Conservation (phyloP, 2,329 filamentous ascomycete species). For the Neopestalotiopsis clavispora region DNA sequence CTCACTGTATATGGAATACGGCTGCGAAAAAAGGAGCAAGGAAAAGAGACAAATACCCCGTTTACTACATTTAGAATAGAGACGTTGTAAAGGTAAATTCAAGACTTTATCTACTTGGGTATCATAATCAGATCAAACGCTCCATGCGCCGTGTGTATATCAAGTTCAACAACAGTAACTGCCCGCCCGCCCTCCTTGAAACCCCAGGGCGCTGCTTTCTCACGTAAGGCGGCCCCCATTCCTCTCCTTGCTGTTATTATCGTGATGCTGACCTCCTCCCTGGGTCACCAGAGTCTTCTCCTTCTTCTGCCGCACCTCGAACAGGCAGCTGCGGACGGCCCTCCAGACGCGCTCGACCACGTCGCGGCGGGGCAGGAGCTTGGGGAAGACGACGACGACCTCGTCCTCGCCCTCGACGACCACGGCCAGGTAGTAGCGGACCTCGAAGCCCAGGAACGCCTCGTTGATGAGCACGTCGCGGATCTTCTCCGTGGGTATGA, state of each 20-base stretch:
- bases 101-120: background rate
- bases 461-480: slow-evolving; percentile 95
- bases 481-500: slow-evolving; percentile 90
- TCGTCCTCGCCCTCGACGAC: slow-evolving; percentile 89
- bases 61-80: background rate
- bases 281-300: too few relatives aligned
- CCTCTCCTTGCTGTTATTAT: slow-evolving; percentile 15
- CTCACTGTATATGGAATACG: background rate
- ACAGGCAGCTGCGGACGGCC: slow-evolving; percentile 80
- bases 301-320: slow-evolving; percentile 53
- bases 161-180: too few relatives aligned
- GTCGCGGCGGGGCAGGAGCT: slow-evolving; percentile 71
- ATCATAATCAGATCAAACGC: background rate
- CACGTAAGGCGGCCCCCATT: background rate
- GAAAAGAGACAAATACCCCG: background rate
- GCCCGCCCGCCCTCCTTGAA: background rate
- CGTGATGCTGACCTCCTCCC: background rate
- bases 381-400: slow-evolving; percentile 93
- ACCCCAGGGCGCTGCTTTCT: background rate
- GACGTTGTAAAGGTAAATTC: background rate
- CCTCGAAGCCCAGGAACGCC: slow-evolving; percentile 90
- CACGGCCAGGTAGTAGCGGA: slow-evolving; percentile 86
- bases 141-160: background rate
- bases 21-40: background rate
- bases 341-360: slow-evolving; percentile 92